These are phyloP conservation scores for Aspergillus sclerotialis DNA, from an alignment of 2,329 filamentous ascomycete genomes.

Conservation along the genomic window DNA sequence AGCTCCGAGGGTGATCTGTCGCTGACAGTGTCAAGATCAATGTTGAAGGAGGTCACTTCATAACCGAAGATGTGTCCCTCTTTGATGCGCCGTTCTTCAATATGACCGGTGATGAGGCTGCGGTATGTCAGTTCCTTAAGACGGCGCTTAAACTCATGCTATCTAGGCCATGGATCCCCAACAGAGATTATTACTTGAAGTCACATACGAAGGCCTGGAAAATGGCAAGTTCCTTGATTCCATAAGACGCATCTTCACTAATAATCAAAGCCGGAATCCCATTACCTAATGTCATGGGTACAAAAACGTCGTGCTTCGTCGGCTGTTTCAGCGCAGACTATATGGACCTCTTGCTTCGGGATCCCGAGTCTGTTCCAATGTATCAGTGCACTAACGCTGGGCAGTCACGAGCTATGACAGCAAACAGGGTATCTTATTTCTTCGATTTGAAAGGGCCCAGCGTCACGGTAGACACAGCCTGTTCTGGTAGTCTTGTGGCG, in stretches of 20 bases:
- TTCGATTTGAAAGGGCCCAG: conserved; percentile 22
- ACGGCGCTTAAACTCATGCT: neutral
- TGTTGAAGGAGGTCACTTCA: conserved; percentile 19
- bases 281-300: conserved; percentile 12
- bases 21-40: conserved; percentile 13
- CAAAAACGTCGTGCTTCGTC: conserved; percentile 14
- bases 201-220: conserved; percentile 22
- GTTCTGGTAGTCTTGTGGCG: conserved; percentile 16
- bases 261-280: conserved; percentile 23
- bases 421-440: conserved; percentile 24
- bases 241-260: conserved; percentile 1
- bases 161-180: conserved; percentile 25
- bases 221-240: conserved; percentile 12
- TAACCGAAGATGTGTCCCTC: conserved; percentile 16
- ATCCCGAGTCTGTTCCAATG: conserved; percentile 13
- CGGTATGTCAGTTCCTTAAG: conserved; percentile 8
- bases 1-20: neutral
- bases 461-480: conserved; percentile 23
- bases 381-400: conserved; percentile 14
- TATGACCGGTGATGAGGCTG: conserved; percentile 23
- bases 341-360: conserved; percentile 9
- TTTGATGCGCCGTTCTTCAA: conserved; percentile 32
- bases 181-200: conserved; percentile 23
- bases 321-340: conserved; percentile 16
- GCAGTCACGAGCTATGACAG: conserved; percentile 10